Conservation (phyloP, 2,329 filamentous ascomycete genomes). For the Aspergillus pseudotamarii region DNA sequence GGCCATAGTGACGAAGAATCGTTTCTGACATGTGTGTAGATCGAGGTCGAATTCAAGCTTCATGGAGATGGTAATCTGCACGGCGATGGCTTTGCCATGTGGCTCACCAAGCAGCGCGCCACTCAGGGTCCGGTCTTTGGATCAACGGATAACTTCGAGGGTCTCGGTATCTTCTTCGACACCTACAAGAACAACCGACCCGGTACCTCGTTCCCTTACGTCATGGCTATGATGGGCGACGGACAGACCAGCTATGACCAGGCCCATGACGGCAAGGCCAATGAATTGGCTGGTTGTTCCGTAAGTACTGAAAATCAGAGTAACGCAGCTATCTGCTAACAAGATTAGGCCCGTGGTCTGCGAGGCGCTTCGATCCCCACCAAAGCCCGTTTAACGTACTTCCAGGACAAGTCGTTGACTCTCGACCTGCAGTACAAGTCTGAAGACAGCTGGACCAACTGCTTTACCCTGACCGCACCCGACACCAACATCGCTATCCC, state of each 20-base stretch:
- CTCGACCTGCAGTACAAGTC: conserved; percentile 93
- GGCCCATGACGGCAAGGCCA: conserved; percentile 88
- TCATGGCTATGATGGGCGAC: conserved; percentile 98
- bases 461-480: conserved; percentile 72
- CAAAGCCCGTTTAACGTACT: conserved; percentile 88
- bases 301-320: conserved; percentile 44
- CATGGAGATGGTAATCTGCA: conserved; percentile 86
- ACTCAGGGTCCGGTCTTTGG: conserved; percentile 84
- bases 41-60: conserved; percentile 94
- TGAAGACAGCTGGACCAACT: conserved; percentile 83
- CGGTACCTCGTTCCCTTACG: conserved; percentile 91
- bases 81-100: conserved; percentile 96
- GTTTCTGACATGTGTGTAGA: conserved; percentile 45
- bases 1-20: not conserved
- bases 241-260: conserved; percentile 89
- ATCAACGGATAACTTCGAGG: conserved; percentile 84
- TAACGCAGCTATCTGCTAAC: not conserved
- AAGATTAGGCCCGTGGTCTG: conserved; percentile 72
- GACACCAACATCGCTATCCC: conserved; percentile 75
- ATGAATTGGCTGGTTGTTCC: conserved; percentile 92
- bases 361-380: conserved; percentile 78
- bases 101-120: conserved; percentile 92
- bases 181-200: conserved; percentile 99
- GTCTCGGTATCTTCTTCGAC: conserved; percentile 92
- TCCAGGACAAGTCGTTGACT: conserved; percentile 89